Conservation (phyloP, 1,284 basidiomycete species). For the Ustilago sp. region DNA sequence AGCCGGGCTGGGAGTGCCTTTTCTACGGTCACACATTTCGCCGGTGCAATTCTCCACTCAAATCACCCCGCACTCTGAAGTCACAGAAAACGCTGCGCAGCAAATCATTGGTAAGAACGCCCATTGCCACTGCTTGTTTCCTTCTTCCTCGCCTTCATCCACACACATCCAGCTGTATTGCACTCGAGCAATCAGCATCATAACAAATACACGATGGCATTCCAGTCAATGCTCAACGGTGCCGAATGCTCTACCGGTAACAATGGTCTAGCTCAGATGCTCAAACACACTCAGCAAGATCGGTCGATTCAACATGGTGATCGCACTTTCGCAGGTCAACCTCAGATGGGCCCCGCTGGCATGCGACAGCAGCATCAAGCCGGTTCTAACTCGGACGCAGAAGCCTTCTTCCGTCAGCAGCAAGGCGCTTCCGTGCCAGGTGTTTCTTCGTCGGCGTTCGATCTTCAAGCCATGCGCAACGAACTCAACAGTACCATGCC, state of each 20-base stretch:
- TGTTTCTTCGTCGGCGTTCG: constrained; percentile 48
- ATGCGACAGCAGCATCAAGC: constrained; percentile 50
- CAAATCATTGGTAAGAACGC: not conserved
- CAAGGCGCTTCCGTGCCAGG: constrained; percentile 34
- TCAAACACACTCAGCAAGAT: constrained; percentile 92
- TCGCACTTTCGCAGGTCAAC: constrained; percentile 48
- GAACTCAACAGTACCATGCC: constrained; percentile 40
- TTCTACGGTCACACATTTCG: constrained; percentile 1
- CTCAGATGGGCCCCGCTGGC: constrained; percentile 34
- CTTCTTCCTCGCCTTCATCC: constrained; percentile 1
- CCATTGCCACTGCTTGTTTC: constrained; percentile 3
- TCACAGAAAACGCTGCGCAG: constrained; percentile 12
- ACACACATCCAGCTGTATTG: not conserved
- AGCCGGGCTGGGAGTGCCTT: constrained; percentile 6
- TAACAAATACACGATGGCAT: constrained; percentile 62
- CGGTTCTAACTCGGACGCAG: constrained; percentile 51
- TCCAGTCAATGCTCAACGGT: constrained; percentile 80
- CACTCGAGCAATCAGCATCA: not conserved
- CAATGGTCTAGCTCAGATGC: constrained; percentile 88
- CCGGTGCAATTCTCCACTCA: constrained; percentile 9
- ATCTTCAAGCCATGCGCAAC: constrained; percentile 59
- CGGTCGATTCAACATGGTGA: constrained; percentile 78
- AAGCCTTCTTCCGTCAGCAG: constrained; percentile 64
- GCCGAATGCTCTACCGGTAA: constrained; percentile 86
- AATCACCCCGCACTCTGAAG: constrained; percentile 6